phyloP scores from a whole-genome alignment of 2,329 filamentous ascomycete genomes.

The Cytospora piceicola region DNA sequence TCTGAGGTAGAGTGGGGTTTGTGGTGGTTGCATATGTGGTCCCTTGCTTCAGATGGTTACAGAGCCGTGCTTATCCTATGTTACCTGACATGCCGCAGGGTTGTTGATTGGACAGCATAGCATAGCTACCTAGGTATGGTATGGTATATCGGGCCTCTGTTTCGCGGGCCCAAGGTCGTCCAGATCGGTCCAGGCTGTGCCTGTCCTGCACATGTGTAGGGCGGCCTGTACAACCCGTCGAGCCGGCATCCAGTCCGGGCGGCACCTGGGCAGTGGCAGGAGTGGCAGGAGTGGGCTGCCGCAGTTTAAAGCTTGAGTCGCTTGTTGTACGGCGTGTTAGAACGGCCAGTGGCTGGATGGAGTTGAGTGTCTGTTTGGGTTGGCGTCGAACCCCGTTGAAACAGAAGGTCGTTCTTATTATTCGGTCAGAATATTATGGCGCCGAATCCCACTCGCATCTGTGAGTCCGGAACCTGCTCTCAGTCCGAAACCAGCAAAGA shows the following conservation, averaged over 20 bases:
- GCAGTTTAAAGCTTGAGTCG: constrained; percentile 26
- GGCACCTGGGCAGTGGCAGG: constrained; percentile 15
- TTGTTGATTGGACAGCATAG: constrained; percentile 24
- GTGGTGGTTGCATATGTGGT: constrained; percentile 11
- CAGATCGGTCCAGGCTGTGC: constrained; percentile 6
- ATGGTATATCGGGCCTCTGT: constrained; percentile 18
- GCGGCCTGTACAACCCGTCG: not conserved
- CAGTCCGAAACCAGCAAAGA: constrained; percentile 17
- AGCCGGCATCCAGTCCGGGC: not conserved
- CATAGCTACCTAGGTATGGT: too few relatives aligned
- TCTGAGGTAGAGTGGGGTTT: constrained; percentile 16
- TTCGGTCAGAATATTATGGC: constrained; percentile 17
- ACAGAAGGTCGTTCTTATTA: constrained; percentile 41
- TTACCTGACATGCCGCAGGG: constrained; percentile 1
- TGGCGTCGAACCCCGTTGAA: constrained; percentile 40
- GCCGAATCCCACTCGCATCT: not conserved
- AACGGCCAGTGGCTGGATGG: constrained; percentile 12
- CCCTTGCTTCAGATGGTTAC: constrained; percentile 30
- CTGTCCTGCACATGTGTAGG: not conserved
- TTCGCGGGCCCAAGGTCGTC: constrained; percentile 22
- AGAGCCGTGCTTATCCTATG: constrained; percentile 26
- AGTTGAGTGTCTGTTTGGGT: too few relatives aligned
- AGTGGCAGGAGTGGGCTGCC: not conserved
- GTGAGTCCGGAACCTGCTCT: constrained; percentile 9
- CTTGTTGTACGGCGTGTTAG: constrained; percentile 12